phyloP scores from a whole-genome alignment of 768 basidiomycete genomes.

The Mycena chlorophos region DNA sequence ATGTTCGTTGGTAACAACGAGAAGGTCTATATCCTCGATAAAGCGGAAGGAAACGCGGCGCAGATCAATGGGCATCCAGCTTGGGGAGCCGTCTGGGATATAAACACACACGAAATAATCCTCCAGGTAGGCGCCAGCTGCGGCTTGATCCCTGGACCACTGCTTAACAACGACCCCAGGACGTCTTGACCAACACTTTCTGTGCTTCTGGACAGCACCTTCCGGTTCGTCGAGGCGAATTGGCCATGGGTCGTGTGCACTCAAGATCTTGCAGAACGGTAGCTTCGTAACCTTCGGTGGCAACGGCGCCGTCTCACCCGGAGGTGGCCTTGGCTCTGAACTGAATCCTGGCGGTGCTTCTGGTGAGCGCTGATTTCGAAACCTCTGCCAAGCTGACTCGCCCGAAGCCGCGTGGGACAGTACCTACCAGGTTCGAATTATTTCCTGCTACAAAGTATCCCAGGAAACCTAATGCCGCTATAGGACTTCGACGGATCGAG shows the following conservation, averaged over 20 bases:
- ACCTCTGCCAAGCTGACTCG: too few species aligned
- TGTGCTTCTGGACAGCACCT: conserved; percentile 83
- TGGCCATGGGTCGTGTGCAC: not conserved
- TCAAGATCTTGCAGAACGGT: conserved; percentile 43
- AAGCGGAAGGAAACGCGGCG: conserved; percentile 75
- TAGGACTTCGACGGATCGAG: conserved; percentile 84
- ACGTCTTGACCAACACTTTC: conserved; percentile 71
- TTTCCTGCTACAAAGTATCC: too few species aligned
- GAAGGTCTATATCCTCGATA: conserved; percentile 91
- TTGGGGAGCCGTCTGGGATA: conserved; percentile 76
- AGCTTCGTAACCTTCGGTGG: conserved; percentile 77
- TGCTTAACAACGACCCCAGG: conserved; percentile 63
- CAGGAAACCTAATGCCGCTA: conserved; percentile 53
- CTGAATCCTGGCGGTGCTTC: conserved; percentile 45
- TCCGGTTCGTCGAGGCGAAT: conserved; percentile 34
- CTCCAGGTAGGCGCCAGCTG: not conserved
- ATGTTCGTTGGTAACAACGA: conserved; percentile 79
- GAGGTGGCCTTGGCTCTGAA: conserved; percentile 58
- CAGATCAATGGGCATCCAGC: conserved; percentile 69
- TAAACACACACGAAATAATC: conserved; percentile 28
- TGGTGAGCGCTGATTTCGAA: too few species aligned
- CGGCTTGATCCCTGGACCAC: conserved; percentile 25
- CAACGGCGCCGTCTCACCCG: conserved; percentile 69
- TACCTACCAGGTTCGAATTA: too few species aligned
- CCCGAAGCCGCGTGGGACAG: too few species aligned